Evolutionary conservation across 1,139 yeast genomes (phyloP).

Genomic region (Yamadazyma membranifaciens): DNA sequence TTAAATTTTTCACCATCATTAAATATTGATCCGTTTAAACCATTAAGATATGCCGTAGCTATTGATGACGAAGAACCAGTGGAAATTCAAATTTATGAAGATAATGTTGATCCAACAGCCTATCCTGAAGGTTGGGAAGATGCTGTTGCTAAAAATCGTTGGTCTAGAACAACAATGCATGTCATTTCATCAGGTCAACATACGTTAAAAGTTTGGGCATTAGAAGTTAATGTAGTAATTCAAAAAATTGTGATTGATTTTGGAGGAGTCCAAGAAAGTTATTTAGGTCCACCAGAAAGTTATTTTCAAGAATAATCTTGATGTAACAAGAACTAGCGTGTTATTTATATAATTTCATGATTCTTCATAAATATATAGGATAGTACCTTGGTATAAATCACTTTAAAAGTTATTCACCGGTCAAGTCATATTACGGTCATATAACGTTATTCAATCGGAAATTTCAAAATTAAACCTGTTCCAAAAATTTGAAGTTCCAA

Average conservation of each 20-base stretch:
- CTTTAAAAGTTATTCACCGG: no score
- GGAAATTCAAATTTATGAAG: slow-evolving; percentile 14
- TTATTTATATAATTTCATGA: no score
- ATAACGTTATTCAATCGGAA: no score
- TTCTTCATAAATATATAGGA: no score
- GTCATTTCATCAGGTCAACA: slow-evolving; percentile 14
- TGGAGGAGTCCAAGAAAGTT: slow-evolving; percentile 16
- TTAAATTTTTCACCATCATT: slow-evolving; percentile 15
- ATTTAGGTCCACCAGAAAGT: slow-evolving; percentile 19
- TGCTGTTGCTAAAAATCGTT: slow-evolving; percentile 17
- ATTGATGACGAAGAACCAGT: slow-evolving; percentile 17
- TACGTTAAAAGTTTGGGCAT: slow-evolving; percentile 16
- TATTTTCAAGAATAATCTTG: no score
- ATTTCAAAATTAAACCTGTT: no score
- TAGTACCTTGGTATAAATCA: no score
- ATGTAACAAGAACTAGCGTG: no score
- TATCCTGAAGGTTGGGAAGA: slow-evolving; percentile 16
- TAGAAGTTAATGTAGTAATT: slow-evolving; percentile 14
- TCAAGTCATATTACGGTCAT: no score
- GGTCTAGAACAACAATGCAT: slow-evolving; percentile 16
- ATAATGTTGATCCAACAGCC: slow-evolving; percentile 13
- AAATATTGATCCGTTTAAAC: slow-evolving; percentile 15
- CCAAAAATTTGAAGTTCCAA: no score
- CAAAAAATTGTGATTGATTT: slow-evolving; percentile 16
- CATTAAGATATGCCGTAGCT: slow-evolving; percentile 16